Evolutionary conservation across 2,329 filamentous ascomycete species (phyloP), one percentile per base, ranked within the genome.

Genomic region (Neonectria neomacrospora): DNA sequence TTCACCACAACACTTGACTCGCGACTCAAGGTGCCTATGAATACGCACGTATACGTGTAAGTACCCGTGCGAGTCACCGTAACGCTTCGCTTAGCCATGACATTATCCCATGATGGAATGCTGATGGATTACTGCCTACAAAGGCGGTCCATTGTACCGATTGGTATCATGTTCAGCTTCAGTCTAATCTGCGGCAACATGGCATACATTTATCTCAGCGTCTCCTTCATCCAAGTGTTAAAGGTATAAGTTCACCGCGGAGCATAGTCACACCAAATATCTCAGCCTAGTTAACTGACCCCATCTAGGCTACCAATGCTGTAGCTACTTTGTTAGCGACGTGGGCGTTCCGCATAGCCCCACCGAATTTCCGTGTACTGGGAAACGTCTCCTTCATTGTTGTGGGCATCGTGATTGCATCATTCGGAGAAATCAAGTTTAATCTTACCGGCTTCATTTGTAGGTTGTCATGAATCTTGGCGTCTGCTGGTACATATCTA

Each of bases 21-120:
- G n/a, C 60, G 60, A 11, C 60, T 58, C 50, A 63, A 63, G 54
- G 60, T 63, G 16, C 60, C 60, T 16, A 63, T 63, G 60, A 63
- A 50, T 10, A 23, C 60, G 20, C 58, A 18, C 18, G 44, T 57
- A 37, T 63, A 63, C n/a, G 34, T 7, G 60, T 63, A 23, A 63
- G 60, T 47, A 23, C 8, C 26, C 8, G 18, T 2, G 1, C 8
- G 22, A 4, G 9, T 22, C 5, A 18, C 26, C 9, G 10, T 6
- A 32, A 32, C 16, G 10, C 16, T 9, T 7, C 22, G n/a, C 16
- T 26, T 12, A 9, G 16, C 16, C n/a, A n/a, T 7, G 6, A n/a
- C 7, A 45, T 16, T 8, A 10, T 10, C 11, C 10, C 8, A 28
- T 5, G 20, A 47, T 26, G 9, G 12, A 34, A 37, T 50, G 18